Conservation (phyloP, 805 yeast species). For the Pichia nanzhaoensis region DNA sequence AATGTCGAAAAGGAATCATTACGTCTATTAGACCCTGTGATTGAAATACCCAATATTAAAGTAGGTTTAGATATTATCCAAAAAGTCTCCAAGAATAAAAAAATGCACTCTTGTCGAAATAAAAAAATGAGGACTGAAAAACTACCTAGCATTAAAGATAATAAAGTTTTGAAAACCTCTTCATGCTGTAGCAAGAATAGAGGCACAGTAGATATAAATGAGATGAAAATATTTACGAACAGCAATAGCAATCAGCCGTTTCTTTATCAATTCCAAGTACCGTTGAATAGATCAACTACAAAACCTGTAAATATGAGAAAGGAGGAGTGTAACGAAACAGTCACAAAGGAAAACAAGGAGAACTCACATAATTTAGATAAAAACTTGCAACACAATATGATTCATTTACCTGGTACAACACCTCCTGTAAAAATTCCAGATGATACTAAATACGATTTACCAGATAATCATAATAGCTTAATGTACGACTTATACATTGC, state of each 20-base stretch:
- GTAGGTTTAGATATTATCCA: slow-evolving; percentile 28
- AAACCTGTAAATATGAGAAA: no score
- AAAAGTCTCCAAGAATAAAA: slow-evolving; percentile 16
- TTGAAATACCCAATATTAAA: slow-evolving; percentile 28
- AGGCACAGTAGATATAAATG: not conserved
- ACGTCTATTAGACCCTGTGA: slow-evolving; percentile 29
- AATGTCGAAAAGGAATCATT: slow-evolving; percentile 31
- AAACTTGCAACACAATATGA: no score
- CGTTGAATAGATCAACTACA: not conserved
- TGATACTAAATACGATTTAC: not conserved
- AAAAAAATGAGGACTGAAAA: slow-evolving; percentile 1
- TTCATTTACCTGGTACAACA: no score
- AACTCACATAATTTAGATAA: no score
- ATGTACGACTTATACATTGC: slow-evolving; percentile 29
- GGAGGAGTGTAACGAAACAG: no score
- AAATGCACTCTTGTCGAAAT: slow-evolving; percentile 3
- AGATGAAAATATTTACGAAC: not conserved
- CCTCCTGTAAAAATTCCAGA: not conserved
- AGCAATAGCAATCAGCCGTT: not conserved
- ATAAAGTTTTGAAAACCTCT: no score
- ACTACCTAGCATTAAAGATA: not conserved
- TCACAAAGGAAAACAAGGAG: no score
- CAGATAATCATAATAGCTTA: slow-evolving; percentile 1
- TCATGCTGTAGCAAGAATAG: not conserved
- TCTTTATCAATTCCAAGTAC: slow-evolving; percentile 4